Evolutionary conservation across 164 flowering plant genomes (phyloP), one percentile per base, ranked within the genome.

Genomic region (Protea cynaroides): DNA sequence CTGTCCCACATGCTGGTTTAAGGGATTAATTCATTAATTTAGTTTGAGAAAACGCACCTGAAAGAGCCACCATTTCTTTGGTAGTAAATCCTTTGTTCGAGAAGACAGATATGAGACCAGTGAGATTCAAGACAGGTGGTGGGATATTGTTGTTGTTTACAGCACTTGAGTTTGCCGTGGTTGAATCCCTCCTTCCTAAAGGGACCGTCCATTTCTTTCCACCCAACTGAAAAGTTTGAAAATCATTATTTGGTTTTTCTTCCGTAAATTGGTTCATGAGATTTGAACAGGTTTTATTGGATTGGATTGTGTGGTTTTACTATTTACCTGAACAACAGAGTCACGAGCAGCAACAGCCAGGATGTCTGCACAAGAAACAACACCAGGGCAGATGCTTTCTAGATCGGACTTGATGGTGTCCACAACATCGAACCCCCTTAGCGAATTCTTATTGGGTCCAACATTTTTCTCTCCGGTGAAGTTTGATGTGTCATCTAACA

Each of bases 111-210:
- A 78, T 70, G 36, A 81, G 75, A 17, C 14, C 64, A 34, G 34
- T 59, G 13, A 79, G 76, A 63, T 56, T 56, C 12, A 37, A 40
- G 8, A 69, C 25, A 18, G 81, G 79, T 0, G 63, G 24, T n/a
- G 84, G 82, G 25, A 81, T 66, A 66, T 66, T 46, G 52, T 4
- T 49, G 23, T 13, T 57, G 44, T 79, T 81, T 13, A 82, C 84
- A 43, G 65, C 78, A 24, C 66, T 58, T 24, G 58, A 56, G 47
- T 75, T 81, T 4, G 84, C 82, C 3, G 82, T 72, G 23, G 57
- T 72, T 1, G 84, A 69, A 46, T 81, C 82, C 34, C 77, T 73
- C 62, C 84, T 69, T 40, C 84, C 82, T 23, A 81, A 55, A 23
- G 21, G 64, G 11, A 79, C 82, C 11, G 52, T 52, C 80, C 81